A percentile compares a stretch with the other conserved stretches of the same genome.
phyloP scores from a whole-genome alignment of 2,329 filamentous ascomycete species.

The Pseudodiploospora longispora region DNA sequence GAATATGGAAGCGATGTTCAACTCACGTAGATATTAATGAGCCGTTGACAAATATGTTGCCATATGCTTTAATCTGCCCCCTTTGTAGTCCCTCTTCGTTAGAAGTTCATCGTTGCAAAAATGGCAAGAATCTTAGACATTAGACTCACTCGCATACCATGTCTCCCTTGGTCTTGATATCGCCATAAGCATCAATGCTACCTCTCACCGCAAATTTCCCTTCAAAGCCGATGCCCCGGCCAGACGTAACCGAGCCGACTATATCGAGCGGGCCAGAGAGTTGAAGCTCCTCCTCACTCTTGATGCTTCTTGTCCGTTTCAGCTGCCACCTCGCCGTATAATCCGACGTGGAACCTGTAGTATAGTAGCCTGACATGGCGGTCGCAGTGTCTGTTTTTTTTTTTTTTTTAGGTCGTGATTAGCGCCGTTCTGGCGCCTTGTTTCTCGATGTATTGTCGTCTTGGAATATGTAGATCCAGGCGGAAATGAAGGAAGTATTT shows the following conservation, averaged over 20 bases:
- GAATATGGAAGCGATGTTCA: constrained; percentile 14
- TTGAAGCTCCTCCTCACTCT: constrained; percentile 31
- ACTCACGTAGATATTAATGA: constrained; percentile 25
- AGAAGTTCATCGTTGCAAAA: no score
- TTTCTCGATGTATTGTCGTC: no score
- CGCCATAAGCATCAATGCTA: constrained; percentile 38
- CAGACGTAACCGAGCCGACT: constrained; percentile 37
- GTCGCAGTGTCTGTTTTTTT: neutral
- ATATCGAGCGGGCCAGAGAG: constrained; percentile 40
- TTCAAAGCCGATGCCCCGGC: constrained; percentile 34
- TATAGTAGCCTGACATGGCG: constrained; percentile 20
- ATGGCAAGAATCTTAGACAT: neutral
- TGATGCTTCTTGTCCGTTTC: constrained; percentile 30
- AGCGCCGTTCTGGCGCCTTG: no score
- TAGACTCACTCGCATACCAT: constrained; percentile 33
- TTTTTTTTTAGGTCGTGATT: no score
- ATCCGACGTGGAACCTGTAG: constrained; percentile 15
- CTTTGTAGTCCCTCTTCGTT: constrained; percentile 16
- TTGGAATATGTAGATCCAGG: no score
- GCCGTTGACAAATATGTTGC: constrained; percentile 35
- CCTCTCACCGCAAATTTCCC: constrained; percentile 37
- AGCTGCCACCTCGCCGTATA: constrained; percentile 14
- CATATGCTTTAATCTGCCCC: constrained; percentile 37
- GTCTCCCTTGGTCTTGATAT: constrained; percentile 33
- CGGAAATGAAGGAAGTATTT: no score